Evolutionary conservation across 345 rosid species (phyloP), one percentile per base, ranked within the genome.

Genomic region (Lepidium africanum): DNA sequence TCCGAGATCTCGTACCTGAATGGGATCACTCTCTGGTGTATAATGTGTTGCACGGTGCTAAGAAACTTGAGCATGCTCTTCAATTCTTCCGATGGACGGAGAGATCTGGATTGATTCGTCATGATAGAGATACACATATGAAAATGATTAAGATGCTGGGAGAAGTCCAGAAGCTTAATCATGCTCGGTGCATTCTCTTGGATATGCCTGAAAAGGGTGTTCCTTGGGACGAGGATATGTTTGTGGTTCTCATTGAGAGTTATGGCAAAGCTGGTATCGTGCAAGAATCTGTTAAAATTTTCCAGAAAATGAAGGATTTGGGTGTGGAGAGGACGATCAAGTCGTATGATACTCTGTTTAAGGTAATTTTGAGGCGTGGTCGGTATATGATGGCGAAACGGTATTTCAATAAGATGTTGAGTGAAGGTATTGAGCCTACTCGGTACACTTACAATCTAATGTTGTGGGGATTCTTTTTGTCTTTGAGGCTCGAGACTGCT

Each of bases 51-150:
- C 95, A 92, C 55, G 78, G 87, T 10, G 87, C 98, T 4, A 80
- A 75, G 54, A 82, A 82, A 54, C 67, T 84, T 39, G 98, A 90
- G 17, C 98, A 89, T 38, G 98, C 95, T 41, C 95, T 92, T 70
- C 98, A 92, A 65, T 92, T 92, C 83, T 92, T 87, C 71, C 77
- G 98, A 49, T 92, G 96, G 98, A 83, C 92, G 5, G 95, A 92
- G 78, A 91, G 98, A 67, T 72, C 95, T 12, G 93, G 93, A 10
- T 76, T 90, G 78, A 79, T 89, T 69, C 71, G 71, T 21, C 98
- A 92, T 49, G 88, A 90, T 76, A 82, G 84, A 23, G 87, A 84
- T 46, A 86, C 87, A 5, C 87, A 87, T 57, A 61, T 84, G 87
- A 88, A 87, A 77, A 90, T 90, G 39, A 85, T 92, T 59, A 80